Percentiles rank a stretch among this genome's conserved stretches.
Evolutionary conservation across 2,329 filamentous ascomycete species (phyloP).

Genomic region (Monosporascus sp.): DNA sequence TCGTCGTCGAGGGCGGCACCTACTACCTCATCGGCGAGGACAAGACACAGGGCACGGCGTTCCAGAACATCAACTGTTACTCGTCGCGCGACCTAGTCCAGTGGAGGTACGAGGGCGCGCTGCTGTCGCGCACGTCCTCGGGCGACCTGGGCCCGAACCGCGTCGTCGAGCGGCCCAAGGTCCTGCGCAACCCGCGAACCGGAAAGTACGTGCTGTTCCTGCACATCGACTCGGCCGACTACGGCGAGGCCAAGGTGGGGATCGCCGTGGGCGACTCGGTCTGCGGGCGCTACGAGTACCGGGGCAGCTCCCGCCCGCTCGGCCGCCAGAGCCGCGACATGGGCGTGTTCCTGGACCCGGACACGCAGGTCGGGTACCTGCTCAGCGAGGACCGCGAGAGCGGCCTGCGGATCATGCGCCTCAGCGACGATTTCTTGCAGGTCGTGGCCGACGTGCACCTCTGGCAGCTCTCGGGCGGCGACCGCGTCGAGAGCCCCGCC

Average conservation of each 20-base stretch:
- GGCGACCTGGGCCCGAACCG: slow-evolving; percentile 57
- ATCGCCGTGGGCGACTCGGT: slow-evolving; percentile 55
- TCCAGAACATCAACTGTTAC: slow-evolving; percentile 65
- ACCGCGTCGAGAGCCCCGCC: slow-evolving; percentile 57
- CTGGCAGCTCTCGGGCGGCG: slow-evolving; percentile 30
- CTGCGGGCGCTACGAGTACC: slow-evolving; percentile 51
- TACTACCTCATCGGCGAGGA: slow-evolving; percentile 69
- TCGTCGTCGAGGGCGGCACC: slow-evolving; percentile 51
- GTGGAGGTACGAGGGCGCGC: slow-evolving; percentile 56
- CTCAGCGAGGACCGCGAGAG: slow-evolving; percentile 40
- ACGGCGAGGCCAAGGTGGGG: slow-evolving; percentile 59
- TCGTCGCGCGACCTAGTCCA: slow-evolving; percentile 56
- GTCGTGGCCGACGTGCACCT: slow-evolving; percentile 43
- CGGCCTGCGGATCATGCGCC: slow-evolving; percentile 51
- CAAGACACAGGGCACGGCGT: slow-evolving; percentile 56
- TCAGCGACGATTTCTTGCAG: slow-evolving; percentile 52
- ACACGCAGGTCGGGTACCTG: neutral
- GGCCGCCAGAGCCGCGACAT: slow-evolving; percentile 51
- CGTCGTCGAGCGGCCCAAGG: slow-evolving; percentile 62
- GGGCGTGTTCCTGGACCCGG: slow-evolving; percentile 50
- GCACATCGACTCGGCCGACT: slow-evolving; percentile 58
- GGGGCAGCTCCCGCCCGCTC: slow-evolving; percentile 36
- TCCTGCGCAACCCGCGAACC: slow-evolving; percentile 61
- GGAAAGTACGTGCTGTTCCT: slow-evolving; percentile 63
- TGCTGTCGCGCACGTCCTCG: slow-evolving; percentile 44